Base-by-base conservation (phyloP, 1,139 yeast genomes). In the Blastobotrys arbuscula region DNA sequence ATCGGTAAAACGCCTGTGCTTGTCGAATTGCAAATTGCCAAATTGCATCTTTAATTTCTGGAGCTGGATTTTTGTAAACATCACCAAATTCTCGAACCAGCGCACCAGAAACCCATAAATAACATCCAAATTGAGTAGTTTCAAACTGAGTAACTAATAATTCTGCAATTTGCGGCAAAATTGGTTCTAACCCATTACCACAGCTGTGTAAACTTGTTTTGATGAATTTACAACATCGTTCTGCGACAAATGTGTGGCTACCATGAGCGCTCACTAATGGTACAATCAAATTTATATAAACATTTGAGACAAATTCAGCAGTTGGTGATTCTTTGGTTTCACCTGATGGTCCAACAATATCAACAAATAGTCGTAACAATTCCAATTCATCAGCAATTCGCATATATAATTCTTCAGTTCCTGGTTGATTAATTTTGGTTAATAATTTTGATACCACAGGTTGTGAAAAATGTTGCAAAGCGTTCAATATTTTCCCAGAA, bases 51-150 rank as follows among this genome's bases (percentile, higher is more conserved):
- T 70, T 69, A 18, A 61, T 57, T 6, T 50, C 70, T 20, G 63
- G 64, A 19, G 78, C 72, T 6, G 62, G 61, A 24, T 68, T 58
- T 40, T 75, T 65, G 50, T 71, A 72, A 50, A 79, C 86, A 61
- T 81, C 87, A 26, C 86, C 84, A 66, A 77, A 89, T 54, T 86
- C 94, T 53, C 88, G 78, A 47, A 90, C 79, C 28, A 88, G 71
- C 4, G 86, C 77, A 3, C 96, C 97, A 2, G 95, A 83, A 16
- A 87, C 94, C 94, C 96, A 90, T 51, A 90, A 70, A 62, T 84
- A 90, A 64, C 96, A 86, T 2, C 97, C 97, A 60, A 71, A 79
- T 40, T 81, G 78, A 31, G 83, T 83, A 42, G 71, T 68, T 44
- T 80, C 75, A 68, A 88, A 90, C 5, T 94, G 92, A 38, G 75